These are phyloP conservation scores for Colletotrichum kahawae DNA, from an alignment of 2,329 filamentous ascomycete species.

Conservation along the genomic window DNA sequence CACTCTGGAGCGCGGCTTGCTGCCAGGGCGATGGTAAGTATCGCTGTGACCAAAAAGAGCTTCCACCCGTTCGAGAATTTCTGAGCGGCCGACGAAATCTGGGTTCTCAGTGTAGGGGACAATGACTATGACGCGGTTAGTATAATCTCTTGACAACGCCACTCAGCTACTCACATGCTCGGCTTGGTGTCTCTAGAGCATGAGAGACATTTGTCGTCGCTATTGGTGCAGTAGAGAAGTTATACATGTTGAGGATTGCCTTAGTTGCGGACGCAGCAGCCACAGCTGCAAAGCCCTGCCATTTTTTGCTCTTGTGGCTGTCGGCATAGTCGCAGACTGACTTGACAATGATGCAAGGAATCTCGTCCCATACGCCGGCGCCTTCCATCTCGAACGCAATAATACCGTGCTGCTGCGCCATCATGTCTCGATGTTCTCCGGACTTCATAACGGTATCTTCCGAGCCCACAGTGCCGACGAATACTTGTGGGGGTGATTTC, in stretches of 20 bases:
- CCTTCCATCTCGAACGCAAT: constrained; percentile 11
- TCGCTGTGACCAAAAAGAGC: background rate
- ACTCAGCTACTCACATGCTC: background rate
- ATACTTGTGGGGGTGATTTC: background rate
- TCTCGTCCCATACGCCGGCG: background rate
- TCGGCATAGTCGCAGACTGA: constrained; percentile 25
- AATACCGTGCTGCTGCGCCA: background rate
- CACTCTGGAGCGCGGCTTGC: background rate
- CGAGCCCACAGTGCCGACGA: constrained; percentile 16
- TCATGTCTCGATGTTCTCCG: background rate
- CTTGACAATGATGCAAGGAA: background rate
- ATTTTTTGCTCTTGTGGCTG: constrained; percentile 4
- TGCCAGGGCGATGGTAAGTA: accelerated
- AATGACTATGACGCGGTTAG: background rate
- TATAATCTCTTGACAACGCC: accelerated
- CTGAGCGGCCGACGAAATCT: background rate
- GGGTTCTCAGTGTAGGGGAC: background rate
- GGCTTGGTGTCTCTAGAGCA: no score
- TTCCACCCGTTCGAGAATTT: background rate
- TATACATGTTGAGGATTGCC: constrained; percentile 21
- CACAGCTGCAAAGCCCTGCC: constrained; percentile 11
- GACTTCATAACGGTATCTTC: constrained; percentile 37
- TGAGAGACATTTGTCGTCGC: background rate
- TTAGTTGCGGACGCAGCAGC: constrained; percentile 37
- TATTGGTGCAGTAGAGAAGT: background rate